Conservation (phyloP, 352 stramenopile species). For the Salisapilia sapeloensis region DNA sequence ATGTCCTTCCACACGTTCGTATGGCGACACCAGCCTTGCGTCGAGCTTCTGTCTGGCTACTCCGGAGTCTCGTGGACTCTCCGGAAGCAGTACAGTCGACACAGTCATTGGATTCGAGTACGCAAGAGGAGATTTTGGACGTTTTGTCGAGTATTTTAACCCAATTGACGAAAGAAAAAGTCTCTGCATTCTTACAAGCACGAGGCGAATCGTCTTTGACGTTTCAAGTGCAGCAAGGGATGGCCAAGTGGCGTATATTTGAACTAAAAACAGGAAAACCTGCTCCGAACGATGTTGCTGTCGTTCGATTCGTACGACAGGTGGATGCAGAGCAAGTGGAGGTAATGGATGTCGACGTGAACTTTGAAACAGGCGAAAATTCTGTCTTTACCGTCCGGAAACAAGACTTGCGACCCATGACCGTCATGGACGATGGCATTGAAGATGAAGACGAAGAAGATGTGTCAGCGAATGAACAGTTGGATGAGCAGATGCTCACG, state of each 20-base stretch:
- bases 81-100: conserved; percentile 48
- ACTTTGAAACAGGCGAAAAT: conserved; percentile 78
- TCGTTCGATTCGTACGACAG: conserved; percentile 67
- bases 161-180: conserved; percentile 64
- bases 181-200: conserved; percentile 30
- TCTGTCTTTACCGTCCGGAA: conserved; percentile 57
- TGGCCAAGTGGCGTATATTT: conserved; percentile 74
- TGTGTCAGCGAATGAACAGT: conserved; percentile 44
- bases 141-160: conserved; percentile 56
- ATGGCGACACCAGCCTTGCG: conserved; percentile 66
- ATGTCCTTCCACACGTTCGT: conserved; percentile 67
- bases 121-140: conserved; percentile 57
- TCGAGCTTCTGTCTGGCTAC: conserved; percentile 61
- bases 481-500: conserved; percentile 76
- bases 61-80: conserved; percentile 74
- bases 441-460: conserved; percentile 51
- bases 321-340: conserved; percentile 59
- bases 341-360: conserved; percentile 77
- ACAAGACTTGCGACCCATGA: conserved; percentile 36
- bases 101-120: conserved; percentile 19
- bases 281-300: conserved; percentile 65
- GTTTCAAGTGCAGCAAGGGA: conserved; percentile 35
- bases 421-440: conserved; percentile 67
- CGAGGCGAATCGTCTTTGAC: conserved; percentile 22
- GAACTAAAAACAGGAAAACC: conserved; percentile 60